phyloP scores from a whole-genome alignment of 306 rosid species.

The Castanea mollissima region DNA sequence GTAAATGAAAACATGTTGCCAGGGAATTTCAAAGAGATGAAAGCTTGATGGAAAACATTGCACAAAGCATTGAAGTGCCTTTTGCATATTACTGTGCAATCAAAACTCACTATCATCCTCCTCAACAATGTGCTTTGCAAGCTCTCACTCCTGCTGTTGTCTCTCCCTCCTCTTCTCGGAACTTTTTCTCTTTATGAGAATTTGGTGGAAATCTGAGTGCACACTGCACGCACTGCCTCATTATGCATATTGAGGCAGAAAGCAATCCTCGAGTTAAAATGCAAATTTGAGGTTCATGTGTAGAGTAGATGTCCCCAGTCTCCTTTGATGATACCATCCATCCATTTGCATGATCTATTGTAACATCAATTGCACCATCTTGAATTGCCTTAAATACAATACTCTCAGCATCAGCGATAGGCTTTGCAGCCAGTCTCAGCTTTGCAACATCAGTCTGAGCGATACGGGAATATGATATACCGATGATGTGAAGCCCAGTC shows the following conservation, averaged over 20 bases:
- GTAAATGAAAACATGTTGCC: background rate
- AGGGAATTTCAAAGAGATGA: too few species aligned
- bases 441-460: constrained; percentile 83
- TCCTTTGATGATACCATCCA: too few species aligned
- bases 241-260: too few species aligned
- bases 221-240: too few species aligned
- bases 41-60: background rate
- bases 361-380: constrained; percentile 77
- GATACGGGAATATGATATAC: constrained; percentile 90
- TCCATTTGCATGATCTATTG: constrained; percentile 20
- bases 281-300: constrained; percentile 34
- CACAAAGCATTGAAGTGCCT: background rate
- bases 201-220: constrained; percentile 46
- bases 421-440: constrained; percentile 43
- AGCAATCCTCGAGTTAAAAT: too few species aligned
- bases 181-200: constrained; percentile 56
- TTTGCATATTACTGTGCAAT: constrained; percentile 18
- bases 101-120: constrained; percentile 58
- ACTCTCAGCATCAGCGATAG: constrained; percentile 73
- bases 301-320: constrained; percentile 16
- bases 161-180: constrained; percentile 65
- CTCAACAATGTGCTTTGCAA: constrained; percentile 61
- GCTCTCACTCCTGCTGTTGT: constrained; percentile 60
- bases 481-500: constrained; percentile 91
- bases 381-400: constrained; percentile 95